Base-by-base conservation (phyloP, 2,329 filamentous ascomycete genomes). In the Onygenales sp. region DNA sequence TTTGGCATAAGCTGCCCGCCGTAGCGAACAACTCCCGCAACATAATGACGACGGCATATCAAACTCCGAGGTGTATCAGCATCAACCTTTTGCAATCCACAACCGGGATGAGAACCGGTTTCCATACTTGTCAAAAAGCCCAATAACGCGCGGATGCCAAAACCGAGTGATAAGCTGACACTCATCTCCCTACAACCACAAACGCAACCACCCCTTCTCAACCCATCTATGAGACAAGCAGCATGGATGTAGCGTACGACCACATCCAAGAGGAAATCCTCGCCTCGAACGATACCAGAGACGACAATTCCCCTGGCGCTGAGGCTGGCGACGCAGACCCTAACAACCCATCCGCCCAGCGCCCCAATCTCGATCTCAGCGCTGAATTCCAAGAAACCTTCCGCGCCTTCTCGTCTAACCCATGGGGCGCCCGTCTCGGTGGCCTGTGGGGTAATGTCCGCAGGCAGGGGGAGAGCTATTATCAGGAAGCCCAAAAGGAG, bases 231-330 rank as follows among this genome's bases (percentile, higher is more conserved):
- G 21, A 27, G 32, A 35, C 38, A n/a, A 14, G 21, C 38, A 52
- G 35, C 50, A 97, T 98, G 93, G 93, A 98, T 81, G 79, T 94
- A 66, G 91, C 91, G 44, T 98, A 97, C 79, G 93, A 98, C 67
- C 90, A 95, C 71, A 95, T 97, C 64, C 85, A 89, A 68, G 89
- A 95, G 75, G 85, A 93, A 69, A 80, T 83, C 50, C 79, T 88
- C 61, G 58, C 68, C 57, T 77, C 81, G 41, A 79, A 82, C 63
- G 77, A 84, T 54, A 66, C 61, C 33, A 56, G 62, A 62, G 76
- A 84, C 54, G 65, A 58, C 7, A 54, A 63, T 10, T 39, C 41
- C 8, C 41, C 50, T 43, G 57, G 64, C 36, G 69, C 72, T 38
- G 74, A 77, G 58, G 72, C 75, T 57, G 72, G 74, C 48, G 66